These are phyloP conservation scores for Penicillium sclerotigenum DNA, from an alignment of 2,329 filamentous ascomycete species.

Conservation along the genomic window DNA sequence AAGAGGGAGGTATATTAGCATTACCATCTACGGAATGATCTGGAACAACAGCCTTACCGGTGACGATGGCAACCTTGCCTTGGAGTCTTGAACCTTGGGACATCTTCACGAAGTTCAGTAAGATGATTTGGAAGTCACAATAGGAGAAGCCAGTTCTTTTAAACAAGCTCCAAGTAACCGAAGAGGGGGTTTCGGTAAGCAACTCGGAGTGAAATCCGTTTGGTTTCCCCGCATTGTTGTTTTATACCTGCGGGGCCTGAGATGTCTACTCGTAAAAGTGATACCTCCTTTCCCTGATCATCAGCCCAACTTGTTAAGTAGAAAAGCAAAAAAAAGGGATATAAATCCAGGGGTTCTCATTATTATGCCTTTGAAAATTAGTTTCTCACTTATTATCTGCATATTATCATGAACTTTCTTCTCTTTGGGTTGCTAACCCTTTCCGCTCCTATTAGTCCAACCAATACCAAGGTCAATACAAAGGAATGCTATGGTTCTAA, in stretches of 20 bases:
- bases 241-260: no score
- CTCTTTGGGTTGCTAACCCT: background rate
- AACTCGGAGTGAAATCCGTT: constrained; percentile 19
- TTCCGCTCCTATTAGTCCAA: background rate
- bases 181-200: constrained; percentile 16
- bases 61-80: constrained; percentile 48
- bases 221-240: constrained; percentile 20
- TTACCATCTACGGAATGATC: background rate
- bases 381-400: background rate
- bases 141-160: background rate
- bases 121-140: background rate
- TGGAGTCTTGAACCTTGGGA: constrained; percentile 34
- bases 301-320: no score
- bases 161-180: background rate
- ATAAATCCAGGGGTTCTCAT: background rate
- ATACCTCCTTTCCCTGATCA: no score
- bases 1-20: background rate
- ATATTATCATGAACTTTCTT: background rate
- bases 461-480: background rate
- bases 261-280: no score
- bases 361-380: background rate
- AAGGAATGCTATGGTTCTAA: background rate
- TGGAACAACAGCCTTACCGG: constrained; percentile 32
- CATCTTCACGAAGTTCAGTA: constrained; percentile 5
- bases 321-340: no score